Evolutionary conservation across 2,329 filamentous ascomycete genomes (phyloP), one percentile per base, ranked within the genome.

Genomic region (Paracamarosporium sp.): DNA sequence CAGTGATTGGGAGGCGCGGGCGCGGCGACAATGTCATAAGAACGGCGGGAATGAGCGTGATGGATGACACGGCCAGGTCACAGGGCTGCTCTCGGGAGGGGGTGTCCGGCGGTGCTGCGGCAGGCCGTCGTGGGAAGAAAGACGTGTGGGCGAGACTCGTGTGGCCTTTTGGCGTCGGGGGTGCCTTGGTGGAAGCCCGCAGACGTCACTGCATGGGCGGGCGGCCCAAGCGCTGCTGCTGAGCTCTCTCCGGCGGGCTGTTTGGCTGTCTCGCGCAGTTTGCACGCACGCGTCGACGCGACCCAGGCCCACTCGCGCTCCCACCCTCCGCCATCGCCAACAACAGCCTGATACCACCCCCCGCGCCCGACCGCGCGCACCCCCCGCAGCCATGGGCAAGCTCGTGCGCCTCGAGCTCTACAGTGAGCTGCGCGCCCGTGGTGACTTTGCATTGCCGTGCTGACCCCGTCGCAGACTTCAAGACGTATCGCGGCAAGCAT

Each of bases 401-500:
- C 89, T 99, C 72, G 91, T 97, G 72, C 90, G 93, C 61, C 88
- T 99, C 51, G 94, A 98, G 83, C 85, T 99, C 61, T 96, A 90
- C 82, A 97, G 92, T 95, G 83, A 65, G 88, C 24, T 8, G 4
- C 24, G n/a, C 57, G n/a, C 33, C 41, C 57, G 30, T 56, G 22
- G 30, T 6, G 35, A 6, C 40, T 38, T 38, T 30, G 52, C n/a
- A 40, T 56, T 17, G 22, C 58, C 50, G 43, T 41, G 53, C 52
- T 40, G 45, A 22, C 60, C 67, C 52, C 40, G 47, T 55, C 44
- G 27, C 71, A 95, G 91, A 99, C 82, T 99, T 99, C 88, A 99
- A 99, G 82, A 98, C 95, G 69, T 99, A 99, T 83, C 97, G 97
- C 79, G 95, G 93, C 57, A 93, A 97, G 71, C 95, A 99, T 81